Evolutionary conservation across 208 protist species (phyloP), one percentile per base, ranked within the genome.

Genomic region (Strigomonas galati): DNA sequence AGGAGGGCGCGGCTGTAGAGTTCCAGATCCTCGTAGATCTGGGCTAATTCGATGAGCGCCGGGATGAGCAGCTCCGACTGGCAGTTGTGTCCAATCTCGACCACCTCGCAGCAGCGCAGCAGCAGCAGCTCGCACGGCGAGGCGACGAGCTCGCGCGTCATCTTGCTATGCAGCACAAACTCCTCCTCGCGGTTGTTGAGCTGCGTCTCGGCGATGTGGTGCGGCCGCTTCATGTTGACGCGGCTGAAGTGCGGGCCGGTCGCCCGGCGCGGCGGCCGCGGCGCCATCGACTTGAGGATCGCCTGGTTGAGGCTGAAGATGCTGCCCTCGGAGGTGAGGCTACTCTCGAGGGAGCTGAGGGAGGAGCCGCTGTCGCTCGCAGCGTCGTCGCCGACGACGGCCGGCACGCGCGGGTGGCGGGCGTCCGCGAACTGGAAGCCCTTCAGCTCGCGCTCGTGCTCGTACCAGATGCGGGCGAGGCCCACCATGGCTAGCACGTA

Each of bases 21-120:
- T 31, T 59, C 48, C 17, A 94, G 64, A 56, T 91, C 81, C 63
- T 94, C 88, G 74, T 94, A 94, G 49, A 94, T 84, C 65, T 83
- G 83, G 0, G 85, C 81, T 17, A 94, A 71, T 63, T 89, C 88
- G 58, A 92, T 81, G 31, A 89, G 66, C 1, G 83, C 71, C 5
- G 85, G 85, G 48, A 91, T 89, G 49, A 94, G 85, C 44, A 94
- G 75, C 67, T 94, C 85, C 51, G 88, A 94, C 69, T 94, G 88
- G 19, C 73, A 73, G 68, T 85, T 79, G 69, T 89, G 85, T 32
- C 82, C 88, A 52, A 91, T 76, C 75, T 94, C 81, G 0, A 92
- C 83, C 59, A 94, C 85, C 69, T 94, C 85, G 49, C 82, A 89
- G 71, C 88, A 94, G 44, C 88, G 84, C 57, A 94, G 81, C 3